These are phyloP conservation scores for Alternaria ethzedia DNA, from an alignment of 2,329 filamentous ascomycete genomes.

Conservation along the genomic window DNA sequence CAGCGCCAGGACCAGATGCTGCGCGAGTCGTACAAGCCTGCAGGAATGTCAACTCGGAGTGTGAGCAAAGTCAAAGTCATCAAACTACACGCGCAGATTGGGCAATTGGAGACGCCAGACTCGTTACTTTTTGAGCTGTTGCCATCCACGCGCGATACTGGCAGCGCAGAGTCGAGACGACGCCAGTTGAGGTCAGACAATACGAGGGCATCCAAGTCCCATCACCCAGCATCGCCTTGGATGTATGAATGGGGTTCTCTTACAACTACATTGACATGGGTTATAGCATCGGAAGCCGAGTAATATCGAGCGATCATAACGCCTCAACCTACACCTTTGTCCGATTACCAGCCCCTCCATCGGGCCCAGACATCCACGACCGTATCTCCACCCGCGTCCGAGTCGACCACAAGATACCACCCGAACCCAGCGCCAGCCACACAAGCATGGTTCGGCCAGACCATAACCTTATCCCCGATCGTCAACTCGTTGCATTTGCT, in stretches of 20 bases:
- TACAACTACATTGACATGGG: background rate
- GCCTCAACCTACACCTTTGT: background rate
- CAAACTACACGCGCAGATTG: slow-evolving; percentile 28
- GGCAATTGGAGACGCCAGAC: slow-evolving; percentile 39
- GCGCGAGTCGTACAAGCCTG: slow-evolving; percentile 40
- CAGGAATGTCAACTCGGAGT: slow-evolving; percentile 35
- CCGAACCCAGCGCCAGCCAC: slow-evolving; percentile 74
- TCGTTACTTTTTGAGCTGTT: slow-evolving; percentile 6
- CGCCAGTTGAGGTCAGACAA: background rate
- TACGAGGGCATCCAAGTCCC: background rate
- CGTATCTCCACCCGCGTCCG: slow-evolving; percentile 58
- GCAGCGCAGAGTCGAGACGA: background rate
- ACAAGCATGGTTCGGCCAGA: slow-evolving; percentile 85
- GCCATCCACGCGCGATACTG: slow-evolving; percentile 6
- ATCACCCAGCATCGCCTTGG: background rate
- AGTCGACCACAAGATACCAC: slow-evolving; percentile 78
- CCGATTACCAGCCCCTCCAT: slow-evolving; percentile 69
- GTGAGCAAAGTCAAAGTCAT: slow-evolving; percentile 37
- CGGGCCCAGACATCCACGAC: slow-evolving; percentile 77
- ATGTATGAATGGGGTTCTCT: background rate
- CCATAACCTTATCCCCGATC: slow-evolving; percentile 70
- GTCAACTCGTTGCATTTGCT: slow-evolving; percentile 50
- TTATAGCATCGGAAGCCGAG: background rate
- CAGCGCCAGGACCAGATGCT: slow-evolving; percentile 41
- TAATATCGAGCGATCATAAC: background rate